phyloP scores from a whole-genome alignment of 2,329 filamentous ascomycete species.

The Clarireedia hainanense region DNA sequence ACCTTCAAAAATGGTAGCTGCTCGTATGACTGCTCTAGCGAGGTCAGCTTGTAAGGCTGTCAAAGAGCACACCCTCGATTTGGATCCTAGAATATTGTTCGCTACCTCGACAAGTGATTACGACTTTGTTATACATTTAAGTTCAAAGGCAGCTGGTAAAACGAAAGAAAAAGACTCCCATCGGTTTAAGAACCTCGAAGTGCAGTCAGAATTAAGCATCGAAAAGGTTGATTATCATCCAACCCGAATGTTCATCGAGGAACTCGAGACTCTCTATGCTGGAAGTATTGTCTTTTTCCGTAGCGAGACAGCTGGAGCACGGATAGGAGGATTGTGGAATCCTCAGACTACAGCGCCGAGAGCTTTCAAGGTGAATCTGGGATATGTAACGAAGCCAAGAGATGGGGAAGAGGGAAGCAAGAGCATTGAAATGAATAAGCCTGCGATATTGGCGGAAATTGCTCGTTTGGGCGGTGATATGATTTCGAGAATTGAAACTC shows the following conservation, averaged over 20 bases:
- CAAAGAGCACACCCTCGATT: slow-evolving; percentile 40
- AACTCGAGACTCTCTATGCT: slow-evolving; percentile 60
- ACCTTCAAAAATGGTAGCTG: slow-evolving; percentile 76
- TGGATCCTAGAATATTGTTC: slow-evolving; percentile 60
- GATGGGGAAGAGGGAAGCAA: slow-evolving; percentile 29
- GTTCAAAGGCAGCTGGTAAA: slow-evolving; percentile 26
- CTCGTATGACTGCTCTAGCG: slow-evolving; percentile 74
- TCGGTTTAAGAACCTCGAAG: slow-evolving; percentile 75
- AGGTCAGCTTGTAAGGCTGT: slow-evolving; percentile 63
- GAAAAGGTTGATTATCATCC: slow-evolving; percentile 50
- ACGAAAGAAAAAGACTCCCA: slow-evolving; percentile 32
- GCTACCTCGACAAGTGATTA: slow-evolving; percentile 67
- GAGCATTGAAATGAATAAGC: slow-evolving; percentile 56
- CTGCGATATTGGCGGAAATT: slow-evolving; percentile 65
- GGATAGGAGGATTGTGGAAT: slow-evolving; percentile 60
- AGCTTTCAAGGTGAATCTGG: slow-evolving; percentile 62
- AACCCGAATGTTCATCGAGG: slow-evolving; percentile 53
- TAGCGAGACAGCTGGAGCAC: slow-evolving; percentile 48
- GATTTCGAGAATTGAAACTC: slow-evolving; percentile 55
- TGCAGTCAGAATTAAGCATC: slow-evolving; percentile 38
- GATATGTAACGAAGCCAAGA: slow-evolving; percentile 51
- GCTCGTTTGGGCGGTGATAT: slow-evolving; percentile 59
- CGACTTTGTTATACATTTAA: slow-evolving; percentile 73
- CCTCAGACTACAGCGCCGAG: slow-evolving; percentile 39
- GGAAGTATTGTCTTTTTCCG: slow-evolving; percentile 74